Evolutionary conservation across 352 stramenopile species (phyloP).

Genomic region (Globisporangium viniferum): DNA sequence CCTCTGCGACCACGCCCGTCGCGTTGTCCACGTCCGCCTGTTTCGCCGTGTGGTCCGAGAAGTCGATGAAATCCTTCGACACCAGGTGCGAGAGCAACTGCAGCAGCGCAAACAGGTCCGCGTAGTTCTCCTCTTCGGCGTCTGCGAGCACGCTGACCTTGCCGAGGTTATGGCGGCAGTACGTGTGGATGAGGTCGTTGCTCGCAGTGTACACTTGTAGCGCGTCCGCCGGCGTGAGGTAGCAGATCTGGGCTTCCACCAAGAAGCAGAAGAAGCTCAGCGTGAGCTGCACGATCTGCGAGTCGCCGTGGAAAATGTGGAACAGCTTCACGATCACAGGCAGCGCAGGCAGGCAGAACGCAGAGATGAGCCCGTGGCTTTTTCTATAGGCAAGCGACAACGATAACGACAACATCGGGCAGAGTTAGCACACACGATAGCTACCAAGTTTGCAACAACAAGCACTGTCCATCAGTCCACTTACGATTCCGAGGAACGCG

Average conservation of each 20-base stretch:
- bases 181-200: slow-evolving; percentile 66
- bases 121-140: slow-evolving; percentile 75
- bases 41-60: slow-evolving; percentile 68
- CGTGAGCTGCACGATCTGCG: slow-evolving; percentile 68
- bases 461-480: slow-evolving; percentile 9
- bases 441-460: background rate
- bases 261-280: slow-evolving; percentile 79
- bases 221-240: slow-evolving; percentile 61
- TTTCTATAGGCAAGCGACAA: slow-evolving; percentile 22
- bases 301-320: slow-evolving; percentile 68
- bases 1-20: slow-evolving; percentile 72
- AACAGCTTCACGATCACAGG: slow-evolving; percentile 76
- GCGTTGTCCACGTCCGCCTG: slow-evolving; percentile 52
- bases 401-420: background rate
- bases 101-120: slow-evolving; percentile 69
- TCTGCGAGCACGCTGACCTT: slow-evolving; percentile 62
- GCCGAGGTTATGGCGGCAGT: slow-evolving; percentile 67
- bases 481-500: slow-evolving; percentile 65
- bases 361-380: slow-evolving; percentile 56
- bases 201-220: slow-evolving; percentile 70
- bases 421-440: background rate
- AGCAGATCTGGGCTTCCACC: slow-evolving; percentile 80
- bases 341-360: slow-evolving; percentile 63
- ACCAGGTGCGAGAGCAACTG: slow-evolving; percentile 79
- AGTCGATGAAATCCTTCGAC: slow-evolving; percentile 85